Evolutionary conservation across 306 rosid genomes (phyloP), one percentile per base, ranked within the genome.

Genomic region (Sechiopsis laciniata): DNA sequence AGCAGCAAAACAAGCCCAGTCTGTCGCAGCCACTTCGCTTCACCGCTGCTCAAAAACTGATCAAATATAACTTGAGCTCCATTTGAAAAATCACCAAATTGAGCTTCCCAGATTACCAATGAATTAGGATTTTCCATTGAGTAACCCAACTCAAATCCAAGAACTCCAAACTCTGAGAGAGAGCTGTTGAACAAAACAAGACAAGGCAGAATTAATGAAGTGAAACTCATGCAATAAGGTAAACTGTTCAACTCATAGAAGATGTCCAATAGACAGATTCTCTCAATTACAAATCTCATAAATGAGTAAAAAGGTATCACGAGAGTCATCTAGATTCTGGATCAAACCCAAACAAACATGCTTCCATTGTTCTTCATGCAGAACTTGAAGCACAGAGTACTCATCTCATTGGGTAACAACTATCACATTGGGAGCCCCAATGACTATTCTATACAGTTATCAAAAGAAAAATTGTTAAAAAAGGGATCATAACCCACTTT

Each of bases 121-220:
- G 99, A 84, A 76, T 94, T 94, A 45, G 99, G 99, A 81, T 83
- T 94, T 83, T 94, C 99, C 99, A 94, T 91, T 5, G 95, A 91
- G 79, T 91, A 94, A 72, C 97, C 98, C 90, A 94, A 78, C 80
- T 94, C 99, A 82, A 94, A 94, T 78, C 97, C 97, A 81, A 94
- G 91, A 78, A 94, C 98, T 73, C 90, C 98, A 82, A 90, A 90
- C 88, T 90, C 97, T 0, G 97, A 94, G 56, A 94, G 95, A 56
- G 99, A 89, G 77, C 98, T 94, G 88, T 81, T 70, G 82, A 45
- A 76, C 15, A 78, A 78, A 59, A 66, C 62, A 45, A 82, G 32
- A 62, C 62, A 45, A 82, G 32, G 74, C 53, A 74, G 55, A 35
- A 77, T 75, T 58, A 32, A 45, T 65, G 9, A 46, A 55, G 74